phyloP scores from a whole-genome alignment of 331 rosid species.

The Quercus lobata region DNA sequence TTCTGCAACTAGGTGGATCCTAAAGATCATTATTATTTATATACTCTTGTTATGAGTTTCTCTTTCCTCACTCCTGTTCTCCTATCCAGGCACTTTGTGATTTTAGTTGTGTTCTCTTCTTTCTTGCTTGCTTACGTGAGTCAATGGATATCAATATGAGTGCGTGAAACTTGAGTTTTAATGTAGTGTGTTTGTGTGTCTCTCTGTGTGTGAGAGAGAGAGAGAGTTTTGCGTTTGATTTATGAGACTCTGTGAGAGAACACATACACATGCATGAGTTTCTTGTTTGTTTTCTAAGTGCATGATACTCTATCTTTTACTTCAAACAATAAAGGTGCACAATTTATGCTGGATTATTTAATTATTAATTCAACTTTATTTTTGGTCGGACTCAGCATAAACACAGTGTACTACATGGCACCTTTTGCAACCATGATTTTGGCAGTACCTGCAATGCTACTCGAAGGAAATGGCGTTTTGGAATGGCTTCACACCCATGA shows the following conservation, averaged over 20 bases:
- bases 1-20: not conserved
- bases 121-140: not conserved
- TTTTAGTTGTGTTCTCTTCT: not conserved
- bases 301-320: not conserved
- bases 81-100: not conserved
- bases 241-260: not conserved
- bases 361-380: not conserved
- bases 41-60: not conserved
- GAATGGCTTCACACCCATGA: slow-evolving; percentile 82
- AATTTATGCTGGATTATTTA: not conserved
- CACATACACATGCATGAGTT: not conserved
- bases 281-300: not conserved
- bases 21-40: not conserved
- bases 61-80: not conserved
- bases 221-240: not conserved
- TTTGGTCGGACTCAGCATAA: slow-evolving; percentile 56
- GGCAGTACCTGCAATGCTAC: slow-evolving; percentile 84
- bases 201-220: not conserved
- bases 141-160: not conserved
- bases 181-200: not conserved
- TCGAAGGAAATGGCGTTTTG: slow-evolving; percentile 83
- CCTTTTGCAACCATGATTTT: slow-evolving; percentile 96
- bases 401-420: slow-evolving; percentile 98
- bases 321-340: too few relatives aligned
- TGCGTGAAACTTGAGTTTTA: not conserved